phyloP scores from a whole-genome alignment of 495 filamentous ascomycete species.

The Penicillium diatomitis region DNA sequence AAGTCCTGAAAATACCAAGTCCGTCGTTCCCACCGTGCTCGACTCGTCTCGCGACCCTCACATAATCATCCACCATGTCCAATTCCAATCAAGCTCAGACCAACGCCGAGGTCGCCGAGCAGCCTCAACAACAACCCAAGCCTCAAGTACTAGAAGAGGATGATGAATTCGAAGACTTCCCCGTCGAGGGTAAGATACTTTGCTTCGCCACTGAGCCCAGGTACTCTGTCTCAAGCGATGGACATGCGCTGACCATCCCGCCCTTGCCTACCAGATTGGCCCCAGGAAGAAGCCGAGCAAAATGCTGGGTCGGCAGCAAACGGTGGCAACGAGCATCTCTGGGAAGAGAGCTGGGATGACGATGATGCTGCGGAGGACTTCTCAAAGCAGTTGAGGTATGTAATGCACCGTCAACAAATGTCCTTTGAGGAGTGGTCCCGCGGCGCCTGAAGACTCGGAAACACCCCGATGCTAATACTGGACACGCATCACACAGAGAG shows the following conservation, averaged over 20 bases:
- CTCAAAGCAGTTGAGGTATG: slow-evolving; percentile 87
- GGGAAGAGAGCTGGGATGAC: slow-evolving; percentile 99
- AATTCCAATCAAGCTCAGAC: slow-evolving; percentile 27
- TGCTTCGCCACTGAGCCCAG: background rate
- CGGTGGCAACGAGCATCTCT: slow-evolving; percentile 66
- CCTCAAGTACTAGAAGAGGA: slow-evolving; percentile 80
- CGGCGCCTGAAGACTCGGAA: too few species aligned
- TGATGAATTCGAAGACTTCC: slow-evolving; percentile 99
- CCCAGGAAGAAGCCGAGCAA: slow-evolving; percentile 75
- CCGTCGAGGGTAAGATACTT: slow-evolving; percentile 67
- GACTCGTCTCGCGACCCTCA: slow-evolving; percentile 20
- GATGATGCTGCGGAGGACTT: slow-evolving; percentile 97
- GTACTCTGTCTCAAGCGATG: background rate
- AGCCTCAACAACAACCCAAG: slow-evolving; percentile 42
- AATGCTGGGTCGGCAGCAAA: slow-evolving; percentile 40
- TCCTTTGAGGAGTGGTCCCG: too few species aligned
- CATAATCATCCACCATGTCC: slow-evolving; percentile 29
- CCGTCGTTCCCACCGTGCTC: background rate
- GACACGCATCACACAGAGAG: slow-evolving; percentile 49
- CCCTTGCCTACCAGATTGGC: slow-evolving; percentile 57
- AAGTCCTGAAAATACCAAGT: background rate
- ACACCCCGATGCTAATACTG: background rate
- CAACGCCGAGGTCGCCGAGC: slow-evolving; percentile 32
- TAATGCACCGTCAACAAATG: slow-evolving; percentile 1
- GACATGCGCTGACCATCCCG: slow-evolving; percentile 1